phyloP scores from a whole-genome alignment of 2,329 filamentous ascomycete genomes.

The Aspergillus arachidicola region DNA sequence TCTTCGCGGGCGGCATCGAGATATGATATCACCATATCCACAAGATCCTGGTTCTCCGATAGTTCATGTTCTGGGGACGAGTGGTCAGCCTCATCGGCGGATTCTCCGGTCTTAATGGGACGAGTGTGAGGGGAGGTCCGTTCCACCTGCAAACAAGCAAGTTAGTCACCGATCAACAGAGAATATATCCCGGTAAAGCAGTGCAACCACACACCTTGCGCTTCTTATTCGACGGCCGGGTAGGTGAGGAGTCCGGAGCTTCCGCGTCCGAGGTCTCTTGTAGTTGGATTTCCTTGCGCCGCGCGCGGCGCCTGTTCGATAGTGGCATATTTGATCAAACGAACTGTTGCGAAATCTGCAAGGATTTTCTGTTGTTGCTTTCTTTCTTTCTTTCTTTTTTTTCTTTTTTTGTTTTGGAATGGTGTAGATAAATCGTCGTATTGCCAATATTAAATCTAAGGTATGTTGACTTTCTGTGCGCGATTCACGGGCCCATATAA shows the following conservation, averaged over 20 bases:
- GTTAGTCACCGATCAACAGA: not conserved
- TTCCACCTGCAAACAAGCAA: conserved; percentile 32
- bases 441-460: not conserved
- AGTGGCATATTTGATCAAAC: conserved; percentile 39
- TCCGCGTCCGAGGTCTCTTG: conserved; percentile 50
- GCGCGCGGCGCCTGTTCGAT: conserved; percentile 47
- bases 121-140: conserved; percentile 35
- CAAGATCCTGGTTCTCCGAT: conserved; percentile 46
- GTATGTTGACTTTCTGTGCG: not conserved
- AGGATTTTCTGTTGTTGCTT: not conserved
- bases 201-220: conserved; percentile 43
- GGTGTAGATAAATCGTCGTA: not conserved
- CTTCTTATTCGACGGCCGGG: conserved; percentile 50
- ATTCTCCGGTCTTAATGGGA: conserved; percentile 40
- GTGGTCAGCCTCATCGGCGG: conserved; percentile 44
- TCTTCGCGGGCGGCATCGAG: conserved; percentile 47
- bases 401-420: not conserved
- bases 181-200: not conserved
- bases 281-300: conserved; percentile 48
- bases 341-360: not conserved
- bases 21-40: conserved; percentile 52
- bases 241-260: conserved; percentile 51
- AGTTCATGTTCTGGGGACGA: conserved; percentile 46
- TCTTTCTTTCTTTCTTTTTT: too few species aligned
- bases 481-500: not conserved